Base-by-base conservation (phyloP, 1,139 yeast species). In the Kodamaea alishanica region DNA sequence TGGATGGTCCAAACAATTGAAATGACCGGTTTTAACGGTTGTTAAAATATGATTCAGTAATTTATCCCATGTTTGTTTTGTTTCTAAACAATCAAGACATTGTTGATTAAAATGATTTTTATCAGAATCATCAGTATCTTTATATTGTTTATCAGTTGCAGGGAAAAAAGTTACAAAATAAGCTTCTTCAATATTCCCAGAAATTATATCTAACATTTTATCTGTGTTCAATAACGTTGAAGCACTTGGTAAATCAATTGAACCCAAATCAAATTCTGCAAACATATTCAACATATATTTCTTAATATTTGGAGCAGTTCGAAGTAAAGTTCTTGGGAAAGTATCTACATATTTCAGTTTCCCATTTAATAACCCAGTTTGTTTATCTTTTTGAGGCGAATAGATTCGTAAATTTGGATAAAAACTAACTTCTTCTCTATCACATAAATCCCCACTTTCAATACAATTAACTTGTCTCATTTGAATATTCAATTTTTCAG, bases 401-500 rank as follows among this genome's bases (percentile, higher is more conserved):
- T 84, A 84, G 7, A 84, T 61, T 42, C 83, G 63, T 28, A 84
- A 60, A 33, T 67, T 64, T 8, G 95, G 95, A 50, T 73, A 84
- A 26, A 65, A 67, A 12, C 46, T 55, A 32, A 85, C 72, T 8
- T 69, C 67, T 58, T 85, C 88, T 23, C 79, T 62, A 10, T 65
- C 70, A 59, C 94, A 84, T 37, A 84, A 64, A 56, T 84, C 92
- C 8, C 89, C 90, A 55, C 78, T 75, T 35, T 73, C 81, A 15
- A 81, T 69, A 63, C 94, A 85, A 54, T 84, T 76, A 20, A 84
- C 90, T 54, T 84, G 92, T 41, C 73, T 67, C 75, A 84, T 77
- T 9, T 67, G 67, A 25, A 82, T 69, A 4, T 73, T 69, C 40
- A 73, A 48, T 23, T 58, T 42, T 34, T 73, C 66, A 45, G 69